Conservation (phyloP, 208 protist genomes). For the Leptomonas pyrrhocoris region DNA sequence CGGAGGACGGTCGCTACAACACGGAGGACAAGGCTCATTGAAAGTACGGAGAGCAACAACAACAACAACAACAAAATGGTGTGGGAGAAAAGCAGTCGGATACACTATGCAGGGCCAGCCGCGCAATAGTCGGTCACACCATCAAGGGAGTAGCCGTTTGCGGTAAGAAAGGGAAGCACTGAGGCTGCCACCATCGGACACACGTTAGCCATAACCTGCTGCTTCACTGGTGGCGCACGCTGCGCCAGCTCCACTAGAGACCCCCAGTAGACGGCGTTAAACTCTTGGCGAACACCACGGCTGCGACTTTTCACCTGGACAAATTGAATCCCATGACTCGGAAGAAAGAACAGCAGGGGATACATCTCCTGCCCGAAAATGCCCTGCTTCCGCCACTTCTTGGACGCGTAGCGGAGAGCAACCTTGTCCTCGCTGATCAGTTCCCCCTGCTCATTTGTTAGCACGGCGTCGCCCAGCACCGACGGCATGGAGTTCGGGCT, state of each 20-base stretch:
- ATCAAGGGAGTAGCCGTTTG: not conserved
- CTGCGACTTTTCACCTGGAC: not conserved
- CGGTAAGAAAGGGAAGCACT: conserved; percentile 3
- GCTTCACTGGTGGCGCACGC: conserved; percentile 37
- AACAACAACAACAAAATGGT: not conserved
- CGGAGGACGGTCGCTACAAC: no score
- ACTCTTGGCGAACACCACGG: conserved; percentile 28
- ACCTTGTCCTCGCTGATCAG: conserved; percentile 20
- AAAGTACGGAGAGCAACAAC: not conserved
- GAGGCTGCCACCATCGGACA: conserved; percentile 30
- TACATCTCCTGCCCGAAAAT: conserved; percentile 59
- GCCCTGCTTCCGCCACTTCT: conserved; percentile 46
- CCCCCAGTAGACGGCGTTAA: conserved; percentile 32
- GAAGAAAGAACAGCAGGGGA: conserved; percentile 39
- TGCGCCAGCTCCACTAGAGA: conserved; percentile 29
- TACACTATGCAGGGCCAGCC: not conserved
- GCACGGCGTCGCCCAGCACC: not conserved
- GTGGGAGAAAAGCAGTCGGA: no score
- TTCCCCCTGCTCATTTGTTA: conserved; percentile 13
- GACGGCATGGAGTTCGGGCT: not conserved
- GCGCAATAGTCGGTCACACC: not conserved
- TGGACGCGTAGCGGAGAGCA: conserved; percentile 50
- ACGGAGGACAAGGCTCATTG: not conserved
- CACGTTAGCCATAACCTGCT: conserved; percentile 34
- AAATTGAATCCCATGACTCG: not conserved